phyloP scores from a whole-genome alignment of 2,329 filamentous ascomycete species.

The Helotiales sp. region DNA sequence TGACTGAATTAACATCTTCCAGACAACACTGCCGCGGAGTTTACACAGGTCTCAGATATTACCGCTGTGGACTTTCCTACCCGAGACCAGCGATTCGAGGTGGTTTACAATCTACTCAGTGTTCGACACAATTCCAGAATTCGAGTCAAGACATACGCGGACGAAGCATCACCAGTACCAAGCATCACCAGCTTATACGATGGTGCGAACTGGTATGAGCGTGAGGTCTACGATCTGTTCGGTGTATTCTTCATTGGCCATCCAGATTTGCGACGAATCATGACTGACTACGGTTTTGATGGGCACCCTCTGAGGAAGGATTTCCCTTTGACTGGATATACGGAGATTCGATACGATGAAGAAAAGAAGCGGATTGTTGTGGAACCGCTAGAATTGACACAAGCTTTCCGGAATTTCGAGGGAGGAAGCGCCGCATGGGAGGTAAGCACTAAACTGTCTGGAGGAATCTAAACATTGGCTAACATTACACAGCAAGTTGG shows the following conservation, averaged over 20 bases:
- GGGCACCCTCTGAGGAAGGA: conserved; percentile 97
- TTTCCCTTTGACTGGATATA: conserved; percentile 97
- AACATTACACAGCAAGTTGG: conserved; percentile 62
- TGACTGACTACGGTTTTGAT: conserved; percentile 99
- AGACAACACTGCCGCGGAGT: conserved; percentile 97
- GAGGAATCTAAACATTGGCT: conserved; percentile 7
- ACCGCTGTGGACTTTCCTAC: conserved; percentile 96
- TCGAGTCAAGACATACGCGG: conserved; percentile 97
- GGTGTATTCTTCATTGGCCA: conserved; percentile 96
- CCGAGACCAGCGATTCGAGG: conserved; percentile 91
- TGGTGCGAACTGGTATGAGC: conserved; percentile 98
- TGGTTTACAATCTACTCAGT: conserved; percentile 96
- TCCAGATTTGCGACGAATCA: conserved; percentile 93
- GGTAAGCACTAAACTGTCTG: conserved; percentile 49
- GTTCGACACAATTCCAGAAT: conserved; percentile 96
- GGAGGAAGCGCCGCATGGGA: conserved; percentile 77
- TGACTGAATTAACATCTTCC: conserved; percentile 15
- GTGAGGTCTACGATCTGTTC: conserved; percentile 96
- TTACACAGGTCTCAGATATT: conserved; percentile 88
- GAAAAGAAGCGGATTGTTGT: conserved; percentile 99
- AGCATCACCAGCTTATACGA: conserved; percentile 85
- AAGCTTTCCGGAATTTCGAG: conserved; percentile 98
- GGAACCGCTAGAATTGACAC: conserved; percentile 94
- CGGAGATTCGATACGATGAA: conserved; percentile 96
- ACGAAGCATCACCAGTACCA: conserved; percentile 91